Evolutionary conservation across 2,329 filamentous ascomycete genomes (phyloP).

Genomic region (Aspergillus glaucus): DNA sequence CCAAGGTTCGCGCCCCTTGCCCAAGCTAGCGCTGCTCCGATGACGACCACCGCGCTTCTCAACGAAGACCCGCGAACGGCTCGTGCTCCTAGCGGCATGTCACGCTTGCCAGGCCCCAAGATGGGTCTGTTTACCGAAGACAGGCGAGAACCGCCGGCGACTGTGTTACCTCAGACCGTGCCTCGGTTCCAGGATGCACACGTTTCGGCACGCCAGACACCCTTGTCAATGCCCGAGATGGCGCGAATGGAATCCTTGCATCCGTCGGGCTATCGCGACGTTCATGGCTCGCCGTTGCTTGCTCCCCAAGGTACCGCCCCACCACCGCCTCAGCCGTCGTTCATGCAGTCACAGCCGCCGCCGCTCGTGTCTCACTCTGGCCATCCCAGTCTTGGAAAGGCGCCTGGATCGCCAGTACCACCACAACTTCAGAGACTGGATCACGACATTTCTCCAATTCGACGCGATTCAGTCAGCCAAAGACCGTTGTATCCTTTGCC

Average conservation of each 20-base stretch:
- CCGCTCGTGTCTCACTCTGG: conserved; percentile 30
- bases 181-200: conserved; percentile 24
- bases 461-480: conserved; percentile 31
- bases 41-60: conserved; percentile 20
- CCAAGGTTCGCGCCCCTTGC: conserved; percentile 34
- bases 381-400: conserved; percentile 28
- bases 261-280: conserved; percentile 16
- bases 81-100: conserved; percentile 24
- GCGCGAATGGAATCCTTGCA: conserved; percentile 29
- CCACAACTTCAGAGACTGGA: conserved; percentile 23
- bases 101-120: conserved; percentile 36
- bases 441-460: conserved; percentile 27
- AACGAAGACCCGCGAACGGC: conserved; percentile 31
- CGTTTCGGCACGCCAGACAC: conserved; percentile 25
- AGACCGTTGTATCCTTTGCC: conserved; percentile 26
- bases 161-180: conserved; percentile 17
- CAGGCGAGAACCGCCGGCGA: conserved; percentile 23
- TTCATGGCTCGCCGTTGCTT: conserved; percentile 19
- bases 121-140: conserved; percentile 42
- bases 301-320: conserved; percentile 11
- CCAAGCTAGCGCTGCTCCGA: conserved; percentile 30
- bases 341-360: conserved; percentile 23
- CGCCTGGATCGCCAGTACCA: conserved; percentile 30
- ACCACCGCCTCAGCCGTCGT: conserved; percentile 18
- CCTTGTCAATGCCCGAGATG: conserved; percentile 24